A percentile compares a stretch with the other conserved stretches of the same genome.
These are phyloP conservation scores for Musa troglodytarum DNA, from an alignment of 176 grass and related monocot genomes.

Conservation along the genomic window DNA sequence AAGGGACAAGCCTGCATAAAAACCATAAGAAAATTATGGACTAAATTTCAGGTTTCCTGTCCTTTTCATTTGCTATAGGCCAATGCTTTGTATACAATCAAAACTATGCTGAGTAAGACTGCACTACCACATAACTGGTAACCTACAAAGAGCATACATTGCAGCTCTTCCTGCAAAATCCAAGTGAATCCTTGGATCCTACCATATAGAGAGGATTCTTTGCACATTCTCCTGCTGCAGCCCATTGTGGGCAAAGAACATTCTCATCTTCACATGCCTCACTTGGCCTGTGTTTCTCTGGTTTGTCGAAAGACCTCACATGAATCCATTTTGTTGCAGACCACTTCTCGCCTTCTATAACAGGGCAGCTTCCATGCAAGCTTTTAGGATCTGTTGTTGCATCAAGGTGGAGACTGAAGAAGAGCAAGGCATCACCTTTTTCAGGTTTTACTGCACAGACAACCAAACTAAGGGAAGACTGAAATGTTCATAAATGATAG, in stretches of 20 bases:
- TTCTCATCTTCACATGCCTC: conserved; percentile 59
- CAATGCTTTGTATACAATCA: not conserved
- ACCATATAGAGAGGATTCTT: conserved; percentile 92
- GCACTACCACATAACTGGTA: not conserved
- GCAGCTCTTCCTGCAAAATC: conserved; percentile 85
- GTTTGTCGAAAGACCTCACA: conserved; percentile 63
- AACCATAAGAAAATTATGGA: no score
- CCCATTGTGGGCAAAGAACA: conserved; percentile 52
- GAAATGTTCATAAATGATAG: conserved; percentile 31
- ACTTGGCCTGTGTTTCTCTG: conserved; percentile 11
- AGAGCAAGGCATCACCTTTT: conserved; percentile 76
- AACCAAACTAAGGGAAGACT: conserved; percentile 11
- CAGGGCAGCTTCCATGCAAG: conserved; percentile 81
- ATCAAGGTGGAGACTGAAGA: conserved; percentile 76
- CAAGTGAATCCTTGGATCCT: conserved; percentile 60
- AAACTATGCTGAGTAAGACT: not conserved
- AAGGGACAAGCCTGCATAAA: not conserved
- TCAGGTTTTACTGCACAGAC: conserved; percentile 42
- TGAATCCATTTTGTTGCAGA: conserved; percentile 97
- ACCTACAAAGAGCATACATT: conserved; percentile 48
- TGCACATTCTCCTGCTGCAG: conserved; percentile 63
- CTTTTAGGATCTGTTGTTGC: conserved; percentile 61
- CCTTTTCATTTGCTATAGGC: not conserved
- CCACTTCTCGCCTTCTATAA: conserved; percentile 84
- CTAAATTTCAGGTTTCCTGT: not conserved